Conservation (phyloP, 345 rosid genomes). For the Excoecaria agallocha region DNA sequence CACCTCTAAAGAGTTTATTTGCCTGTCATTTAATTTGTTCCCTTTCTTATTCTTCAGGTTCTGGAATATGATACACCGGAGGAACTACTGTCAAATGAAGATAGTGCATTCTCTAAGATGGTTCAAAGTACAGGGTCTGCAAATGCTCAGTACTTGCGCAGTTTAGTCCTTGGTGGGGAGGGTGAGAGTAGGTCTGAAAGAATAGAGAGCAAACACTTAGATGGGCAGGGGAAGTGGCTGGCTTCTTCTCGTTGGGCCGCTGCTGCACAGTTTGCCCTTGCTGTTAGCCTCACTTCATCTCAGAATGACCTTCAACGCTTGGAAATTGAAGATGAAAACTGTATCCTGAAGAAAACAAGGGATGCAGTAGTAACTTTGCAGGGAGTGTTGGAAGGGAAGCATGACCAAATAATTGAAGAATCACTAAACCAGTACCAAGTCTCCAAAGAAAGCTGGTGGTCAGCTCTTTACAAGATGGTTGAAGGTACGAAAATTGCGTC, state of each 20-base stretch:
- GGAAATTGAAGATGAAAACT: slow-evolving; percentile 51
- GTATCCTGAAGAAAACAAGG: slow-evolving; percentile 68
- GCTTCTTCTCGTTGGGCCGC: slow-evolving; percentile 91
- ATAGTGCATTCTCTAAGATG: slow-evolving; percentile 89
- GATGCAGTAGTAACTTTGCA: slow-evolving; percentile 80
- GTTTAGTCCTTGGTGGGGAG: slow-evolving; percentile 54
- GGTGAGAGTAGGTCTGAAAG: slow-evolving; percentile 35
- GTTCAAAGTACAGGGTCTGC: slow-evolving; percentile 95
- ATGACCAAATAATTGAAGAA: slow-evolving; percentile 61
- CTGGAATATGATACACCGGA: slow-evolving; percentile 85
- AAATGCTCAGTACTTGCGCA: slow-evolving; percentile 84
- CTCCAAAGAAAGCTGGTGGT: slow-evolving; percentile 89
- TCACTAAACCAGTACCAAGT: slow-evolving; percentile 49
- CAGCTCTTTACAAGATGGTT: slow-evolving; percentile 79
- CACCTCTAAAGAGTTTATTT: not conserved
- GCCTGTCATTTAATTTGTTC: not conserved
- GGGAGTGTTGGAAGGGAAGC: slow-evolving; percentile 85
- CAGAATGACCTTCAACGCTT: slow-evolving; percentile 69
- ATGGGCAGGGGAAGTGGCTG: slow-evolving; percentile 64
- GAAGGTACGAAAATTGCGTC: slow-evolving; percentile 54
- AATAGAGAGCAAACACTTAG: slow-evolving; percentile 45
- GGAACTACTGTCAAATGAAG: slow-evolving; percentile 60
- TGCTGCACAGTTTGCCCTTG: slow-evolving; percentile 75
- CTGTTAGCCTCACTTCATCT: slow-evolving; percentile 73
- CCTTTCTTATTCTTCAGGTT: slow-evolving; percentile 47